Conservation (phyloP, 179 eudicot species). For the Heliamphora pulchella region DNA sequence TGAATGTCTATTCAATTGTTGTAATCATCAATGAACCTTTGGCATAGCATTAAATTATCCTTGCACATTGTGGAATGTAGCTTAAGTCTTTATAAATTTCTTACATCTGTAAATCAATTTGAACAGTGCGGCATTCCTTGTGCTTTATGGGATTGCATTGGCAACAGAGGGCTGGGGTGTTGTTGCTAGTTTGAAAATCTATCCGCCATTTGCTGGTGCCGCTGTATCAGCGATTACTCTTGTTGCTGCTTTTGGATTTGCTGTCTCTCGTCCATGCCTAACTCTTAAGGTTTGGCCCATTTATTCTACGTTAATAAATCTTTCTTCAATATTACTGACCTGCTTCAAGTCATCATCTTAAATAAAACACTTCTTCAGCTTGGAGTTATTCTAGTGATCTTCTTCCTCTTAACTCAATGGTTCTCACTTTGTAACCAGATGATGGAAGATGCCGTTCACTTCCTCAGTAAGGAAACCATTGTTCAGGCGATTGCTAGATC, state of each 20-base stretch:
- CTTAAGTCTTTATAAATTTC: not conserved
- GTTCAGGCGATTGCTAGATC: conserved; percentile 96
- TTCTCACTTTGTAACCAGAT: conserved; percentile 40
- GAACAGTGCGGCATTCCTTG: conserved; percentile 78
- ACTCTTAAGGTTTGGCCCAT: conserved; percentile 75
- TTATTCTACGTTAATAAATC: not conserved
- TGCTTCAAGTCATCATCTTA: not conserved
- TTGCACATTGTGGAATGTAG: not conserved
- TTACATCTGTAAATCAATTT: conserved; percentile 19
- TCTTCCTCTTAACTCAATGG: not conserved
- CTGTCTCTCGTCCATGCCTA: conserved; percentile 94
- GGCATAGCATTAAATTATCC: not conserved
- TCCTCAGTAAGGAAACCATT: conserved; percentile 83
- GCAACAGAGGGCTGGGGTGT: conserved; percentile 99
- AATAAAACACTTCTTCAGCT: not conserved
- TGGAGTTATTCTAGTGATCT: conserved; percentile 5
- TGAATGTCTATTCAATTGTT: not conserved
- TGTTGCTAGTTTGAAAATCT: conserved; percentile 89
- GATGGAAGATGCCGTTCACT: conserved; percentile 99
- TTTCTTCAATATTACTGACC: not conserved
- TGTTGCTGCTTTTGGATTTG: conserved; percentile 96
- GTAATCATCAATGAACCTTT: not conserved
- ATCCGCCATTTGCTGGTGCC: conserved; percentile 98
- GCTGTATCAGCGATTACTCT: conserved; percentile 97
- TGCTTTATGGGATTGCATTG: conserved; percentile 92